Evolutionary conservation across 768 basidiomycete genomes (phyloP), one percentile per base, ranked within the genome.

Genomic region (Boletus vinaceobasis): DNA sequence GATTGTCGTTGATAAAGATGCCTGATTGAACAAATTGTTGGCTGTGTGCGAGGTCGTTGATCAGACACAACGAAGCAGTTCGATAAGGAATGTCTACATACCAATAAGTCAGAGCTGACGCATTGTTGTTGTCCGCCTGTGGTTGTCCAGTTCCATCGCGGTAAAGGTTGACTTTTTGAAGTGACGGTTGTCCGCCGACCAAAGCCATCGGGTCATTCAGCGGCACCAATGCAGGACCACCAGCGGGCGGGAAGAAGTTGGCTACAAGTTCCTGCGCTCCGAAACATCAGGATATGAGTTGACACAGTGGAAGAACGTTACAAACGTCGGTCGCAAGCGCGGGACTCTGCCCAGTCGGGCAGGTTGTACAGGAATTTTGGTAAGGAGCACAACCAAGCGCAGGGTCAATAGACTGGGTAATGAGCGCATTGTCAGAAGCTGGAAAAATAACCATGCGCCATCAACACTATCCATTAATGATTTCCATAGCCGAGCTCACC

Each of bases 351-450:
- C 66, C 65, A 4, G 15, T 37, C 6, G 67, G 57, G 43, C 65
- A 66, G 4, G 66, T 67, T 17, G 58, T 40, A 40, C 67, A 69
- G 33, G 67, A 55, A 26, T 69, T 69, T 51, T 68, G 62, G 39
- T 49, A 67, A 31, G 62, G 52, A 32, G 59, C 6, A 40, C 66
- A 67, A 9, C 65, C 65, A 23, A 67, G 65, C 2, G 66, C 26
- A 32, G 66, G 67, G 48, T 69, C 57, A 13, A 67, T 50, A 58
- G 58, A 67, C n/a, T 58, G 14, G n/a, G 58, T 67, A 8, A 67
- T 31, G 17, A 67, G 65, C 7, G 58, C 56, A 42, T 67, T 69
- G 43, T 67, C 67, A 19, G 66, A 67, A 42, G 65, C 66, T 67
- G 23, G 43, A 26, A 44, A n/a, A n/a, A n/a, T 14, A 37, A 17